These are phyloP conservation scores for Petasospora fabianii DNA, from an alignment of 1,139 yeast species.

Conservation along the genomic window DNA sequence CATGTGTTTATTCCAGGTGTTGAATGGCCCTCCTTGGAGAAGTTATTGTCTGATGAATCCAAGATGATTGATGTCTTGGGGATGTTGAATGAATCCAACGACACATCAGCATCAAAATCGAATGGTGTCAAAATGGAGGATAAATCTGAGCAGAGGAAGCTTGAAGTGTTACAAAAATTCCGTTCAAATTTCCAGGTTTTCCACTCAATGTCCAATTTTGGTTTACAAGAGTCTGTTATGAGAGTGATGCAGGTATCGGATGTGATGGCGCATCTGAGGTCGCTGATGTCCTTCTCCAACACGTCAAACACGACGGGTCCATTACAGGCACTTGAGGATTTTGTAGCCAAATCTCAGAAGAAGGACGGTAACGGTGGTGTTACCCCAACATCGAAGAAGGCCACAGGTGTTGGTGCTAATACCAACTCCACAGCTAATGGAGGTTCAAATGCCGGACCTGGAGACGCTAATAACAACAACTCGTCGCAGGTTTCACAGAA, in stretches of 20 bases:
- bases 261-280: slow-evolving; percentile 65
- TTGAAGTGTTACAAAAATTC: slow-evolving; percentile 28
- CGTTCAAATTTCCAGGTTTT: slow-evolving; percentile 38
- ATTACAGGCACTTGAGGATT: slow-evolving; percentile 52
- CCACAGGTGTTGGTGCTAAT: not conserved
- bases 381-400: slow-evolving; percentile 6
- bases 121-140: slow-evolving; percentile 17
- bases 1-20: slow-evolving; percentile 43
- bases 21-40: slow-evolving; percentile 40
- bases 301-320: slow-evolving; percentile 49
- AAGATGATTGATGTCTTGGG: slow-evolving; percentile 16
- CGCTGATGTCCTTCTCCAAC: slow-evolving; percentile 57
- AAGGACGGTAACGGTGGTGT: slow-evolving; percentile 11
- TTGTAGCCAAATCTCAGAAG: slow-evolving; percentile 32
- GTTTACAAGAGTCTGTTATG: slow-evolving; percentile 63
- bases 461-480: no score
- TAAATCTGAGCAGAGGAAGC: slow-evolving; percentile 28
- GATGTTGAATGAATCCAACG: slow-evolving; percentile 6
- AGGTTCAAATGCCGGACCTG: no score
- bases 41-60: slow-evolving; percentile 27
- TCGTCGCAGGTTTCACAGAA: no score
- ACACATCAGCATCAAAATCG: slow-evolving; percentile 1
- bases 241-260: slow-evolving; percentile 71
- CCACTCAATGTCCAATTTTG: slow-evolving; percentile 46
- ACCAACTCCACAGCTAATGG: not conserved